Evolutionary conservation across 345 rosid genomes (phyloP).

Genomic region (Lepidium aucheri): DNA sequence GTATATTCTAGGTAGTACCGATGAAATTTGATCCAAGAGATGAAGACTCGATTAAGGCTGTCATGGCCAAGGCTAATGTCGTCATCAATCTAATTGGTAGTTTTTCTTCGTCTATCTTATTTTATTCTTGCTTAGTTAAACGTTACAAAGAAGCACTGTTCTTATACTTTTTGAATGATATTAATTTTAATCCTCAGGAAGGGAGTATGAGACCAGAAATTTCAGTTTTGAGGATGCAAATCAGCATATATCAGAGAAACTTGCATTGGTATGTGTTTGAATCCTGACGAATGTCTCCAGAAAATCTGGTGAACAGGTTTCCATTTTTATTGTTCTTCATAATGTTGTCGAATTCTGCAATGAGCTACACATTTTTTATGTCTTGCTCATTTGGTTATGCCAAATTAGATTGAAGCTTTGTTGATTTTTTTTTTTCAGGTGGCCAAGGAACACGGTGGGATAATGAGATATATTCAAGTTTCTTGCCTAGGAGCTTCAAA

Average conservation of each 20-base stretch:
- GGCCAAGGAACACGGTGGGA: slow-evolving; percentile 96
- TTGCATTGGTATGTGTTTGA: slow-evolving; percentile 58
- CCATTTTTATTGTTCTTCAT: neutral
- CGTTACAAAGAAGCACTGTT: neutral
- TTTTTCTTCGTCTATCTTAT: neutral
- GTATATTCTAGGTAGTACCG: slow-evolving; percentile 69
- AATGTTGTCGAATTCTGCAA: neutral
- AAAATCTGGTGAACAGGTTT: neutral
- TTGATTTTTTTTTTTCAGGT: slow-evolving; percentile 43
- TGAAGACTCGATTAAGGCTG: slow-evolving; percentile 90
- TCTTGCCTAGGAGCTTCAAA: slow-evolving; percentile 86
- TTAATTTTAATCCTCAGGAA: slow-evolving; percentile 43
- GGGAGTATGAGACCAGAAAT: slow-evolving; percentile 89
- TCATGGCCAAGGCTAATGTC: slow-evolving; percentile 98
- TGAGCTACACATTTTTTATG: neutral
- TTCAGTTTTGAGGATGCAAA: slow-evolving; percentile 93
- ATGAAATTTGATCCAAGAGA: slow-evolving; percentile 89
- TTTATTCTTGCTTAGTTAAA: neutral
- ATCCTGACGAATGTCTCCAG: neutral
- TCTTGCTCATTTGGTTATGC: slow-evolving; percentile 6
- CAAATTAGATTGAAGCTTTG: neutral
- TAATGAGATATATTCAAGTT: slow-evolving; percentile 90
- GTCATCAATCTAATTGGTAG: slow-evolving; percentile 94
- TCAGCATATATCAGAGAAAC: slow-evolving; percentile 71
- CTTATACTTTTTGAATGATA: neutral